These are phyloP conservation scores for Termitomyces sp. DNA, from an alignment of 768 basidiomycete species.

Conservation along the genomic window DNA sequence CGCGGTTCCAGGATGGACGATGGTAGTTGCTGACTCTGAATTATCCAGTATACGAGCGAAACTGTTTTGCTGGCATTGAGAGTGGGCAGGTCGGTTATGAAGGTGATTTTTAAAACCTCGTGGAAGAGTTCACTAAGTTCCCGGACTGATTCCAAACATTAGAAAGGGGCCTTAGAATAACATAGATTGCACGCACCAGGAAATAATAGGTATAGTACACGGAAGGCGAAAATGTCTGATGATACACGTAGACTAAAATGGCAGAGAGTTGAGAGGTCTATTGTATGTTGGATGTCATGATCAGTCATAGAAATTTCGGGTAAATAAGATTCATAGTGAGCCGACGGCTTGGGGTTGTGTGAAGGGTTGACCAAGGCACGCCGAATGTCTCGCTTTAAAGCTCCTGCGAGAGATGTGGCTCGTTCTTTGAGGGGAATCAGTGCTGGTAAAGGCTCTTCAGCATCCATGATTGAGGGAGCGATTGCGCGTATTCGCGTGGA, in stretches of 20 bases:
- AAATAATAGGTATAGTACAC: slow-evolving; percentile 38
- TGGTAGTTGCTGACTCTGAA: slow-evolving; percentile 31
- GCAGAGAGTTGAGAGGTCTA: slow-evolving; percentile 40
- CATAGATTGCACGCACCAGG: slow-evolving; percentile 32
- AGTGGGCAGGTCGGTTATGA: slow-evolving; percentile 25
- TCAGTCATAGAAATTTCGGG: slow-evolving; percentile 17
- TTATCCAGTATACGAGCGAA: slow-evolving; percentile 39
- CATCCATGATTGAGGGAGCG: slow-evolving; percentile 13
- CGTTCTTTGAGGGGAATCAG: slow-evolving; percentile 25
- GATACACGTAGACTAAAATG: slow-evolving; percentile 47
- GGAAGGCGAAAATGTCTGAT: slow-evolving; percentile 46
- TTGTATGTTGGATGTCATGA: slow-evolving; percentile 33
- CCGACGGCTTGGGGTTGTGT: slow-evolving; percentile 7
- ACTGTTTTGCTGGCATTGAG: slow-evolving; percentile 38
- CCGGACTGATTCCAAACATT: slow-evolving; percentile 24
- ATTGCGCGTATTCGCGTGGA: slow-evolving; percentile 35
- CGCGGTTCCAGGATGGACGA: slow-evolving; percentile 26
- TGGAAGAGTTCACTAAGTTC: slow-evolving; percentile 39
- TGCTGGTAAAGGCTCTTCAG: slow-evolving; percentile 14
- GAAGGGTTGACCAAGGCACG: slow-evolving; percentile 33
- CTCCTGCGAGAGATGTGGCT: slow-evolving; percentile 29
- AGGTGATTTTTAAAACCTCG: slow-evolving; percentile 38
- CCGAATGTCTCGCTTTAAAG: slow-evolving; percentile 47
- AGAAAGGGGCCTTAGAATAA: slow-evolving; percentile 1
- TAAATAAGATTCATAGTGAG: slow-evolving; percentile 15